phyloP scores from a whole-genome alignment of 2,329 filamentous ascomycete genomes.

The Pyrenochaeta sp. region DNA sequence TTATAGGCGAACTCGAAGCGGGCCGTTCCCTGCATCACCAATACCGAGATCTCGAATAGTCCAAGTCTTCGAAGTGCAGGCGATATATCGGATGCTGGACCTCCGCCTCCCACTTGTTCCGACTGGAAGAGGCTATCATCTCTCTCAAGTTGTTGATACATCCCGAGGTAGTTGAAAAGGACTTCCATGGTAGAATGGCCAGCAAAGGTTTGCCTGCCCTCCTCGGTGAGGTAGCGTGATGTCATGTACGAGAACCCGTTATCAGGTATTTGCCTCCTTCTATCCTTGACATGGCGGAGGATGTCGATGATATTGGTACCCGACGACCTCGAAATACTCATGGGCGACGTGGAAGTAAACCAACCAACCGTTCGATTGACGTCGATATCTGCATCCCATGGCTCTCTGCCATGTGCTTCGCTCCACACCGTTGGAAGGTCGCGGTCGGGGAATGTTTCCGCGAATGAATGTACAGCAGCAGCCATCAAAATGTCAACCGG shows the following conservation, averaged over 20 bases:
- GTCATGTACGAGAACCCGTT: constrained; percentile 59
- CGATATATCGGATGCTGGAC: background rate
- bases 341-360: constrained; percentile 27
- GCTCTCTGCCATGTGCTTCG: constrained; percentile 31
- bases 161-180: constrained; percentile 63
- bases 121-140: constrained; percentile 56
- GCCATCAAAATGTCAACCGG: constrained; percentile 40
- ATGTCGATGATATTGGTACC: constrained; percentile 51
- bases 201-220: constrained; percentile 29
- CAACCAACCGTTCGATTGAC: constrained; percentile 31
- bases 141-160: constrained; percentile 56
- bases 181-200: constrained; percentile 63
- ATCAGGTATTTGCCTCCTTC: constrained; percentile 52
- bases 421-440: constrained; percentile 49
- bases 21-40: constrained; percentile 15
- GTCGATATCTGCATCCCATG: constrained; percentile 37
- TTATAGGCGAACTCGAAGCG: constrained; percentile 23
- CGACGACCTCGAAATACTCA: constrained; percentile 47
- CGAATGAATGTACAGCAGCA: constrained; percentile 52
- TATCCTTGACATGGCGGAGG: constrained; percentile 53
- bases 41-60: constrained; percentile 26
- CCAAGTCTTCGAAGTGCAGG: constrained; percentile 10
- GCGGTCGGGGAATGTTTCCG: constrained; percentile 59
- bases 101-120: background rate
- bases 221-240: constrained; percentile 24